Evolutionary conservation across 805 yeast genomes (phyloP).

Genomic region (Kregervanrija fluxuum): DNA sequence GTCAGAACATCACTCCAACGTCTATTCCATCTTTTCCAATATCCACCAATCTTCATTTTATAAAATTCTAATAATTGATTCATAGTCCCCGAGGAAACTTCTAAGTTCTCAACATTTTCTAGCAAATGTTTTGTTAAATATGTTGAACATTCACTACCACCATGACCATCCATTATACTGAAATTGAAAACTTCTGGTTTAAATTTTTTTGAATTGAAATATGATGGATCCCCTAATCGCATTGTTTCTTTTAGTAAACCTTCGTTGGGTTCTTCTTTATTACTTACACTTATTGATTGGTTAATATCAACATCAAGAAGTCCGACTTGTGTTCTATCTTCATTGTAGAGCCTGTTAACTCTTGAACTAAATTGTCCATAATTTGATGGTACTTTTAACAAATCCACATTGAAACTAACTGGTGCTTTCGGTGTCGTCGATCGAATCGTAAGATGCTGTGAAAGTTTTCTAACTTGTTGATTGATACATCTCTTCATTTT

Average conservation of each 20-base stretch:
- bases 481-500: background rate
- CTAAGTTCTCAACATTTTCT: slow-evolving; percentile 41
- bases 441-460: slow-evolving; percentile 24
- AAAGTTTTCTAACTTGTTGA: slow-evolving; percentile 2
- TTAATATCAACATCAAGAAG: slow-evolving; percentile 22
- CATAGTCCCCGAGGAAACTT: slow-evolving; percentile 27
- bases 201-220: too few species aligned
- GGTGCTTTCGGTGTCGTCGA: slow-evolving; percentile 16
- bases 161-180: slow-evolving; percentile 91
- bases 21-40: slow-evolving; percentile 75
- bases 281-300: slow-evolving; percentile 2
- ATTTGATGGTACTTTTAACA: slow-evolving; percentile 59
- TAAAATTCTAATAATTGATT: slow-evolving; percentile 47
- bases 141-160: slow-evolving; percentile 69
- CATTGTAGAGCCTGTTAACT: slow-evolving; percentile 70
- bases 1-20: slow-evolving; percentile 19
- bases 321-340: slow-evolving; percentile 69
- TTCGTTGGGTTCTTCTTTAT: background rate
- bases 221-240: slow-evolving; percentile 7
- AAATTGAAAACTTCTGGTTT: slow-evolving; percentile 49
- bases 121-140: slow-evolving; percentile 51
- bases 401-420: slow-evolving; percentile 41
- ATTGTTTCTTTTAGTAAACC: slow-evolving; percentile 8
- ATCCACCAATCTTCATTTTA: slow-evolving; percentile 59
- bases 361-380: slow-evolving; percentile 77